Base-by-base conservation (phyloP, 2,329 filamentous ascomycete genomes). In the Fusarium mexicanum region DNA sequence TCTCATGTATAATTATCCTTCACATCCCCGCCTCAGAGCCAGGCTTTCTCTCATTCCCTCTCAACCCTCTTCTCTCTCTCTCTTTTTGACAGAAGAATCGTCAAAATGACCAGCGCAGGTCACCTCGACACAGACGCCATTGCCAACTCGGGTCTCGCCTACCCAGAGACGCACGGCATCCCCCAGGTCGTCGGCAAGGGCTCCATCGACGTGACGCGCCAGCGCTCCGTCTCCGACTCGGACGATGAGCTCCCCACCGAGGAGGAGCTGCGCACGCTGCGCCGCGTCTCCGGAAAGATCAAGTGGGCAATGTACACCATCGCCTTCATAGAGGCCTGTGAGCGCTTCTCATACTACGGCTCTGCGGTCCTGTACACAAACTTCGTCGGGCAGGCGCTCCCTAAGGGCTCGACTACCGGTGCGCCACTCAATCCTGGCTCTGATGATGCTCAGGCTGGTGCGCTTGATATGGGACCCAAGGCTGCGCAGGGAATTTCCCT, bases 331-430 rank as follows among this genome's bases (percentile, higher is more conserved):
- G 93, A 95, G 82, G 84, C 94, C 64, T 93, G 91, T 83, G 93
- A 95, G 84, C 91, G 92, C 55, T 94, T 93, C 83, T 92, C 91
- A 20, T 95, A 94, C 88, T 94, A 94, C 78, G 93, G 92, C 62
- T 91, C 91, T 9, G 88, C 89, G 48, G 87, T 91, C 38, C 85
- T 93, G 37, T 93, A 91, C 88, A 90, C 89, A 79, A 92, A 92
- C 82, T 92, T 90, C 77, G 87, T 92, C 77, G 87, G 89, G 74
- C 85, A 87, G 59, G 83, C 85, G 38, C 82, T 91, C 35, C 90
- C 90, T 3, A 60, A 71, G 0, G 86, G 86, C 22, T 91, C 89
- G 10, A 85, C 77, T 29, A 90, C 89, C 2, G 91, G 90, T 67
- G 86, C 87, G 44, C 82, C 29, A 8, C 29, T 9, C 29, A 8